Base-by-base conservation (phyloP, 495 filamentous ascomycete species). In the Aspergillus wentii region DNA sequence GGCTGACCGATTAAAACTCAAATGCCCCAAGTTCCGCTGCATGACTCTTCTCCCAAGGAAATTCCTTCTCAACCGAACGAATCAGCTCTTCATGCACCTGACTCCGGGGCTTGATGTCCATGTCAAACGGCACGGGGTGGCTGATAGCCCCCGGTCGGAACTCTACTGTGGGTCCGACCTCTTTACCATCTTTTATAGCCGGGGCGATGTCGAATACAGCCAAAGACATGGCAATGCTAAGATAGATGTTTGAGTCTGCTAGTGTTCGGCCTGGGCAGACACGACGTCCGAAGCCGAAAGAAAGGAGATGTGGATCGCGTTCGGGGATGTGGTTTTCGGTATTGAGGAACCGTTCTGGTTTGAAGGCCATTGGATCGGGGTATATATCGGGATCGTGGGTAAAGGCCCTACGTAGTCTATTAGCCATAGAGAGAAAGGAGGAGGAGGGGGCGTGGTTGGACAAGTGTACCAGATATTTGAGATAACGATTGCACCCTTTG, bases 11-110 rank as follows among this genome's bases (percentile, higher is more conserved):
- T n/a, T n/a, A n/a, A n/a, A n/a, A n/a, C n/a, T n/a, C n/a, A n/a
- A n/a, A n/a, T n/a, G n/a, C n/a, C n/a, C n/a, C n/a, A n/a, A n/a
- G n/a, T n/a, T n/a, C n/a, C n/a, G n/a, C n/a, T n/a, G 56, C 55
- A 52, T 74, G 57, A 27, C 70, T 64, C 47, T 63, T 32, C 41
- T 69, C 59, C 64, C 64, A 76, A 4, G 70, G 70, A 48, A 57
- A 50, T 4, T 59, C 52, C 7, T 46, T 32, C 44, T 74, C 72
- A 17, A 69, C 55, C 0, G 51, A 41, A 16, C 41, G 37, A 9
- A 73, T 59, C 10, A 72, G 38, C 6, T 43, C 41, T 25, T 55
- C 59, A 48, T 67, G 54, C 13, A 25, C 30, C 13, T 45, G 18
- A 35, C 47, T 59, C 26, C 71, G 52, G 11, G 62, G 52, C 19